Conservation (phyloP, 257 asterid species). For the Primulina tabacum region DNA sequence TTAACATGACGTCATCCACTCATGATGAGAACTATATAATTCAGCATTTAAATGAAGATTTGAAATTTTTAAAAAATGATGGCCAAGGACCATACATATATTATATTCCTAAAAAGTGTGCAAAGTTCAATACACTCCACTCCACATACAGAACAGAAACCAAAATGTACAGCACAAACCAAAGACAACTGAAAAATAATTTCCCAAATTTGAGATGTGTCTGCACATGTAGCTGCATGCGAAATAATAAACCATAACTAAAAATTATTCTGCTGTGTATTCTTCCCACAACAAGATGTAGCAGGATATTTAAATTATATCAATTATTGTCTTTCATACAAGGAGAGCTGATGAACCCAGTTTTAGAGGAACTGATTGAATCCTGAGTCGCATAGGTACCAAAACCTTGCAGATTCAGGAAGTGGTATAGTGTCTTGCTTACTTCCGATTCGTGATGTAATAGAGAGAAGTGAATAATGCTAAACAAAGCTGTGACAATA, state of each 20-base stretch:
- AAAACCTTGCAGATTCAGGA: background rate
- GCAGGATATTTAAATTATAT: background rate
- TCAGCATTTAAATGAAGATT: background rate
- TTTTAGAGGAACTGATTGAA: background rate
- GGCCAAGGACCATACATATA: too few species aligned
- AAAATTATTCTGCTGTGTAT: background rate
- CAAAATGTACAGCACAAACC: background rate
- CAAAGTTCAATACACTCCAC: too few species aligned
- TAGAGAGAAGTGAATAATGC: background rate
- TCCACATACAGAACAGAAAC: background rate
- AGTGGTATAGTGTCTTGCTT: background rate
- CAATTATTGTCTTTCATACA: background rate
- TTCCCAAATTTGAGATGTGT: background rate
- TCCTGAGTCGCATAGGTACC: background rate
- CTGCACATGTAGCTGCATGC: background rate
- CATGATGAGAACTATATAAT: background rate
- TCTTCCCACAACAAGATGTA: background rate
- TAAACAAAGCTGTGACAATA: background rate
- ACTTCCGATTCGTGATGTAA: background rate
- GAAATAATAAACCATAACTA: background rate
- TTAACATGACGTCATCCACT: background rate
- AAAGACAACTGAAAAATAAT: background rate
- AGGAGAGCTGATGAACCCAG: background rate
- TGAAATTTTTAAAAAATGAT: slow-evolving; percentile 3
- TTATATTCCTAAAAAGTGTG: too few species aligned